Conservation (phyloP, 2,329 filamentous ascomycete species). For the Verticillium tricorpus region DNA sequence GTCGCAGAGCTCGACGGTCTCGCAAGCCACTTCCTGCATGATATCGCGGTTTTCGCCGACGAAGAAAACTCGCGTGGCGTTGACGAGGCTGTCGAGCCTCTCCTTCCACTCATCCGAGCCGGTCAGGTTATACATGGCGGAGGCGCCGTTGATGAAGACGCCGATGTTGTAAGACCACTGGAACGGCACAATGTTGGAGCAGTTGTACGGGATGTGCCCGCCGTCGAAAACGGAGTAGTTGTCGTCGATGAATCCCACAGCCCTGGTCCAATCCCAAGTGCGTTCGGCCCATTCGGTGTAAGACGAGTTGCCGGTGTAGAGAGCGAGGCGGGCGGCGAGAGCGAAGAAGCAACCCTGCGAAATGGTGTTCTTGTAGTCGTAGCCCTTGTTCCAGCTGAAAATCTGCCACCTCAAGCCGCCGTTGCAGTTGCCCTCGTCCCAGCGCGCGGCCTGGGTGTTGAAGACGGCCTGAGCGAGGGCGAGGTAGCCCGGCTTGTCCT, state of each 20-base stretch:
- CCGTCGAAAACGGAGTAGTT: constrained; percentile 61
- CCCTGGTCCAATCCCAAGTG: constrained; percentile 65
- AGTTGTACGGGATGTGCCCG: constrained; percentile 51
- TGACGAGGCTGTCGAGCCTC: constrained; percentile 52
- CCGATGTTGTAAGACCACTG: constrained; percentile 70
- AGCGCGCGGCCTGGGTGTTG: constrained; percentile 70
- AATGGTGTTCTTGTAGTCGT: constrained; percentile 69
- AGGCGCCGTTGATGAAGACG: constrained; percentile 59
- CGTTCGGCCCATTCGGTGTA: constrained; percentile 75
- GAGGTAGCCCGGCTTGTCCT: constrained; percentile 59
- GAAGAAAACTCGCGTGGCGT: constrained; percentile 52
- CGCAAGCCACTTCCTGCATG: constrained; percentile 64
- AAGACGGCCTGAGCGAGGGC: constrained; percentile 75
- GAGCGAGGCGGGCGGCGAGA: constrained; percentile 61
- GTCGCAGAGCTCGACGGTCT: constrained; percentile 56
- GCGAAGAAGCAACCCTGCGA: constrained; percentile 61
- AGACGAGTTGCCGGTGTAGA: constrained; percentile 72
- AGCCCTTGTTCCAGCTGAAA: constrained; percentile 76
- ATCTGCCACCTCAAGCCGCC: constrained; percentile 84
- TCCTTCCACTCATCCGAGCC: constrained; percentile 49
- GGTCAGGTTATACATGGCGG: constrained; percentile 65
- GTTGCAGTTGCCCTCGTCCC: constrained; percentile 65
- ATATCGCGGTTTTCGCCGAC: constrained; percentile 44
- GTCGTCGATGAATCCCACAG: constrained; percentile 53
- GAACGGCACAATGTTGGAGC: constrained; percentile 52